phyloP scores from a whole-genome alignment of 2,329 filamentous ascomycete species.

The Neofusicoccum umdonicola region DNA sequence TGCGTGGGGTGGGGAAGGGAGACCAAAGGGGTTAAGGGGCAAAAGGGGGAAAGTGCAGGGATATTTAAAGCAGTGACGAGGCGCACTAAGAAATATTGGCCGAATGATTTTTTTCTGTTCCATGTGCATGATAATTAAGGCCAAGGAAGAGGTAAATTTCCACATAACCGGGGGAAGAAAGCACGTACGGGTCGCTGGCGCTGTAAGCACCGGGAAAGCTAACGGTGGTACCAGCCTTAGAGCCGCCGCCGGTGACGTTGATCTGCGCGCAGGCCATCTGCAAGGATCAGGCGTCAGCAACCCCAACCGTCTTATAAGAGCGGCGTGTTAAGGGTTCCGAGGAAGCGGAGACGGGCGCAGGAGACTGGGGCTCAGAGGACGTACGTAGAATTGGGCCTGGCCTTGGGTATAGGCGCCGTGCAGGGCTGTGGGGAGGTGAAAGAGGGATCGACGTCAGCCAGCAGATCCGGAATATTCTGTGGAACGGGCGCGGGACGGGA shows the following conservation, averaged over 20 bases:
- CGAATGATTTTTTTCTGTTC: neutral
- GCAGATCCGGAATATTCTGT: conserved; percentile 8
- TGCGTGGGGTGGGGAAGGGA: neutral
- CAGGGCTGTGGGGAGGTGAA: conserved; percentile 15
- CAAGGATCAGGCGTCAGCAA: neutral
- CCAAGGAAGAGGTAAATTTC: neutral
- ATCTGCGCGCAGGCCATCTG: conserved; percentile 16
- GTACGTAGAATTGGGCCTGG: conserved; percentile 16
- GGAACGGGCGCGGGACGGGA: neutral
- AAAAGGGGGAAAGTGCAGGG: neutral
- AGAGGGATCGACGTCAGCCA: conserved; percentile 3
- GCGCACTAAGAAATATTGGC: conserved; percentile 5
- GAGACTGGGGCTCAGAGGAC: neutral
- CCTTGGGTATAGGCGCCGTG: conserved; percentile 19
- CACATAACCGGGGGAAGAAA: neutral
- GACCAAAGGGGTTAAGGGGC: neutral
- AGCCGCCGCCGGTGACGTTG: conserved; percentile 11
- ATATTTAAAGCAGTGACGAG: neutral
- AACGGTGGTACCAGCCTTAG: conserved; percentile 16
- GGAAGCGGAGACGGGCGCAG: neutral
- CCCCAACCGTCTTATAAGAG: neutral
- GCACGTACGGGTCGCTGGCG: conserved; percentile 10
- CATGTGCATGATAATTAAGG: neutral
- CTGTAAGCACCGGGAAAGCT: conserved; percentile 12
- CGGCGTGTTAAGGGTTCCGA: neutral